Conservation (phyloP, 306 rosid species). For the Hippophae rhamnoides region DNA sequence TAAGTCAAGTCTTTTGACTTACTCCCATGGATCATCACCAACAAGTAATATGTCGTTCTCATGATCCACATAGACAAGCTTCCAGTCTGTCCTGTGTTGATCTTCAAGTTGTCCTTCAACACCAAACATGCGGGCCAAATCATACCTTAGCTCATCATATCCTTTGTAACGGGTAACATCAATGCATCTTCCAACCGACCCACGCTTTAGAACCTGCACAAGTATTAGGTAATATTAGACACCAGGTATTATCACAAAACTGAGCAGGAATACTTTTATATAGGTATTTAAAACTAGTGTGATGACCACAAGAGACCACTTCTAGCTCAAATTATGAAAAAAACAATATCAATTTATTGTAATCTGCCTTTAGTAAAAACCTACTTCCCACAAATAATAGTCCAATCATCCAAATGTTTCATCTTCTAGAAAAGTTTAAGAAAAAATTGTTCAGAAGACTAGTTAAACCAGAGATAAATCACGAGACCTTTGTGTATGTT, state of each 20-base stretch:
- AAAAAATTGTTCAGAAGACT: too few species aligned
- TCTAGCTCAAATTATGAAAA: too few species aligned
- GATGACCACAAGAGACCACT: too few species aligned
- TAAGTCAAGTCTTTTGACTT: conserved; percentile 27
- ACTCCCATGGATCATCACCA: conserved; percentile 99
- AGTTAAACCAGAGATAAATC: background rate
- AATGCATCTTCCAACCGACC: conserved; percentile 96
- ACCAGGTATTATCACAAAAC: background rate
- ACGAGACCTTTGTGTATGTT: conserved; percentile 81
- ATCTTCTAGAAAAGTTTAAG: too few species aligned
- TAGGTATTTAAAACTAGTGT: too few species aligned
- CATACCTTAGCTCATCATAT: conserved; percentile 77
- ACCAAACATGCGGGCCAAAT: conserved; percentile 94
- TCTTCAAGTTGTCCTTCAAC: conserved; percentile 96
- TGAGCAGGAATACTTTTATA: too few species aligned
- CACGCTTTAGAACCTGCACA: conserved; percentile 94
- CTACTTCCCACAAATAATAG: too few species aligned
- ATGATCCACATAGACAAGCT: conserved; percentile 90
- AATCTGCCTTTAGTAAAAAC: too few species aligned
- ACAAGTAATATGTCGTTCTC: conserved; percentile 96
- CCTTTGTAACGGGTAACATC: conserved; percentile 90
- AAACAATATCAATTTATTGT: too few species aligned
- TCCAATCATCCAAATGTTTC: too few species aligned
- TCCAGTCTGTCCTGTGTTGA: conserved; percentile 92
- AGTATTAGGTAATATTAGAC: conserved; percentile 9